Base-by-base conservation (phyloP, 495 filamentous ascomycete genomes). In the Neurospora sp. region DNA sequence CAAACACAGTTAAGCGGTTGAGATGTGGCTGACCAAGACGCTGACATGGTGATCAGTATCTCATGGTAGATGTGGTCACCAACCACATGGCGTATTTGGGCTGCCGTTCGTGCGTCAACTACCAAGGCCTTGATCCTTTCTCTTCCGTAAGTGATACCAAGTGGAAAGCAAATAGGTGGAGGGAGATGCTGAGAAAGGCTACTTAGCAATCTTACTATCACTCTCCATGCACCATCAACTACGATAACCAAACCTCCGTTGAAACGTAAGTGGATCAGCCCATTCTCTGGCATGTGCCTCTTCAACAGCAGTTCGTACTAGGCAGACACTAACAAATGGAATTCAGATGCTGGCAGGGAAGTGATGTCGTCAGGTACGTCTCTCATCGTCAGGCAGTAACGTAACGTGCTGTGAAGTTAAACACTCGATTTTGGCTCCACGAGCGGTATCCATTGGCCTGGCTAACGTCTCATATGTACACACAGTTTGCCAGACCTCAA, bases 11-110 rank as follows among this genome's bases (percentile, higher is more conserved):
- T n/a, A 5, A 69, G 39, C 14, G n/a, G 16, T 16, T 75, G 31
- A 59, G 20, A 66, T 18, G 23, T 37, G 14, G 16, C 54, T 37
- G 54, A 59, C 12, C 46, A 72, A 23, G 27, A 70, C 59, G 27
- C 38, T 72, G 39, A 59, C 44, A 37, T 73, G 31, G 11, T 62
- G 7, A 20, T 27, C 85, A 89, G 78, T 91, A 90, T 70, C 82
- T 94, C 39, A 94, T 94, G 92, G 88, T 93, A 35, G 92, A 94
- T 75, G 85, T 94, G 0, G 92, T 94, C 11, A 88, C 90, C 20
- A 96, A 96, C 78, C 91, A 96, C 77, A 89, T 94, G 86, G 92
- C 90, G 35, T 89, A 89, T 75, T 79, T 83, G 37, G 90, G 90
- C 4, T 80, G 85, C 31, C 82, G 85, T 0, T 75, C 79, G 39